phyloP scores from a whole-genome alignment of 2,329 filamentous ascomycete species.

The Penicillium sclerotigenum region DNA sequence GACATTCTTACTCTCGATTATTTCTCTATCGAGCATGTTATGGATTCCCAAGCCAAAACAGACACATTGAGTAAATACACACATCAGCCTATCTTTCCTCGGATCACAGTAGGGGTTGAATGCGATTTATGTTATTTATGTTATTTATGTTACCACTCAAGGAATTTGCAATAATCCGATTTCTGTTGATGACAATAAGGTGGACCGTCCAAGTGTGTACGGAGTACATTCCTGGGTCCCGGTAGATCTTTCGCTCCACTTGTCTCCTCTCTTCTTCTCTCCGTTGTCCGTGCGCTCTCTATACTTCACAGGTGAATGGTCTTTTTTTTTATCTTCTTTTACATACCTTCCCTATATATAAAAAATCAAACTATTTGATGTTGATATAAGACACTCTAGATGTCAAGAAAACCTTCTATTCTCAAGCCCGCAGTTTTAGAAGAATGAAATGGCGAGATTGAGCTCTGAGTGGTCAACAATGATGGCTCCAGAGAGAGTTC shows the following conservation, averaged over 20 bases:
- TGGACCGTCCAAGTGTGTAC: not conserved
- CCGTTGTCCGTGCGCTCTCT: not conserved
- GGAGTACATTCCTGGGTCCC: not conserved
- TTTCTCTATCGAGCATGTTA: not conserved
- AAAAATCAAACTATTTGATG: no score
- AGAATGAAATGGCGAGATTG: slow-evolving; percentile 89
- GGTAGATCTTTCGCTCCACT: not conserved
- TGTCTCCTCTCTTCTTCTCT: not conserved
- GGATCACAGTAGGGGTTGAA: not conserved
- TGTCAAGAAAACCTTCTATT: slow-evolving; percentile 15
- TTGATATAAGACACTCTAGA: no score
- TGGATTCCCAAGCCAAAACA: not conserved
- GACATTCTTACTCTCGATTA: not conserved
- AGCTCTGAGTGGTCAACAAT: slow-evolving; percentile 97
- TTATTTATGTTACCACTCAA: not conserved
- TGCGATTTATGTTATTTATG: not conserved
- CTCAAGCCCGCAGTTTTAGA: slow-evolving; percentile 79
- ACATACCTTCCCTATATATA: not conserved
- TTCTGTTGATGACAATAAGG: not conserved
- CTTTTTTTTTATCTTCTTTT: not conserved
- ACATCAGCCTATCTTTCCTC: not conserved
- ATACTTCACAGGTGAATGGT: not conserved
- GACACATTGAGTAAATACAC: not conserved
- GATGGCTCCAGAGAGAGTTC: slow-evolving; percentile 82
- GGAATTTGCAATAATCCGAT: no score